Evolutionary conservation across 2,329 filamentous ascomycete genomes (phyloP), one percentile per base, ranked within the genome.

Genomic region (Ophiocordyceps robertsii): DNA sequence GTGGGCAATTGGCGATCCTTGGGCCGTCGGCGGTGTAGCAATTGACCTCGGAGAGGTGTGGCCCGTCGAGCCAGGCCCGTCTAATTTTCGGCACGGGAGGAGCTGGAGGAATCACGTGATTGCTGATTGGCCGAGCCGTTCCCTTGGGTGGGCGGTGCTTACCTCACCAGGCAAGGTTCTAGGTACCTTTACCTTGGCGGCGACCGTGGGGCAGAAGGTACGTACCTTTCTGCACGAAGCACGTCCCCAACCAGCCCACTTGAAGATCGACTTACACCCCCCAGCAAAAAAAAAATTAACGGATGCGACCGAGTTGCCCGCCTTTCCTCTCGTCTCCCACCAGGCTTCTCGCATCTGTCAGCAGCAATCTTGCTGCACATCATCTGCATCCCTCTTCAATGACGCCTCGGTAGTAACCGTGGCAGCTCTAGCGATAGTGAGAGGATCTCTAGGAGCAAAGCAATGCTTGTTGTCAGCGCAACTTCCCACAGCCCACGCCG

Each of bases 391-490:
- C 33, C 14, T 29, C 49, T 51, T 72, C 70, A 75, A 79, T 79
- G 75, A 72, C 64, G 63, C 57, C 59, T 57, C 73, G 79, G 73
- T 84, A 90, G 85, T 70, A 79, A 65, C 66, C 63, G 68, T 72
- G 70, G 67, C 62, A 73, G 78, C 77, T 84, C 79, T 83, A 80
- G 82, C 80, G 81, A 81, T 81, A 74, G 71, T 78, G 76, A 76
- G 74, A 80, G 73, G 69, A 75, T 82, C 79, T 82, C 78, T 83
- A 80, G 78, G 75, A 77, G 77, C 72, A 70, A 70, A 73, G 71
- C 68, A 69, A 70, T 66, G 61, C 62, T 65, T 53, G 61, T 67
- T 53, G 75, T 80, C 64, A 64, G 71, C 65, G 9, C 38, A 19
- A 32, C 43, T 32, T 48, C 44, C 38, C 51, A 48, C 17, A 16